Base-by-base conservation (phyloP, 768 basidiomycete genomes). In the Trametes villosa region DNA sequence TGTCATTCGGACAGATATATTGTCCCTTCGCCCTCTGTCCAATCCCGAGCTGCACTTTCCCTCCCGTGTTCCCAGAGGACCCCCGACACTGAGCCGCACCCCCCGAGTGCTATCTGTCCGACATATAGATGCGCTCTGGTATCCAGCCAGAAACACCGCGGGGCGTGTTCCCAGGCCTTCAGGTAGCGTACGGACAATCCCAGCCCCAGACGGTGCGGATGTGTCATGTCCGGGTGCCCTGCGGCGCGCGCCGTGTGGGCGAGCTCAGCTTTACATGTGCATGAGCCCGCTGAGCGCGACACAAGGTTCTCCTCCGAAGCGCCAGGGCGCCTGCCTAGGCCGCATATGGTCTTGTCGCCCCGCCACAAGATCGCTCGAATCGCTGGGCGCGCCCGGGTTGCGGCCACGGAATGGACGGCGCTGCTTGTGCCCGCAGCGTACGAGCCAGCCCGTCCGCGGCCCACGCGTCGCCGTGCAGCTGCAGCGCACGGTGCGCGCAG, bases 281-380 rank as follows among this genome's bases (percentile, higher is more conserved):
- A 20, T 22, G 11, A 7, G 42, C 24, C 29, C 18, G 36, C 26
- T 4, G 36, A 47, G 34, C 1, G 5, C 15, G 29, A 30, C n/a
- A 40, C 38, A 46, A 18, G 33, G 56, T 49, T 57, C 47, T 57
- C 17, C 38, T 31, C 47, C 48, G 29, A 41, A 48, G 34, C 47
- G 26, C 17, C 4, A 17, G 4, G 33, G 18, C 17, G 8, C 22
- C 34, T 46, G 3, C 12, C 56, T 50, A 57, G 38, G 13, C 56
- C 38, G 2, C 20, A 17, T 50, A 48, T 49, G 56, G 56, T 18
- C 53, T 27, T 26, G 44, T 46, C 53, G 30, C 29, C 47, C 56
- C 56, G 56, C 56, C 56, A 57, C 56, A 57, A 40, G 56, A 57
- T 49, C 56, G 47, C 53, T 36, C 34, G 33, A 24, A 36, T 20